Evolutionary conservation across 2,329 filamentous ascomycete species (phyloP).

Genomic region (Iodosphaeria phyllophila): DNA sequence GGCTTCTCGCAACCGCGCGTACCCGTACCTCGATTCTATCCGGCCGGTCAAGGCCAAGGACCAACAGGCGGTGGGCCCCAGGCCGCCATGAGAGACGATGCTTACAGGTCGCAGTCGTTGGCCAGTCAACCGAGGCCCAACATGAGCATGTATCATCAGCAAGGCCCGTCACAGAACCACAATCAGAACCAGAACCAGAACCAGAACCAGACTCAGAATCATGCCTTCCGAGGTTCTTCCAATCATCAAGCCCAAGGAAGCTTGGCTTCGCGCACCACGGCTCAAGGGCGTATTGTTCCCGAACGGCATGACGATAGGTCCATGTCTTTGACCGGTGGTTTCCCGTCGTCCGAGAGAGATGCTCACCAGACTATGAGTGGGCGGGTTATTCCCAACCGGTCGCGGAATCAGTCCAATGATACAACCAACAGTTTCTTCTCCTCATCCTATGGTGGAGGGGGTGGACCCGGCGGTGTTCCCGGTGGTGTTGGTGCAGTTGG

Average conservation of each 20-base stretch:
- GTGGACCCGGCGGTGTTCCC: no score
- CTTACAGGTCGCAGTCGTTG: conserved; percentile 84
- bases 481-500: no score
- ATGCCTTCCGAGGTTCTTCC: conserved; percentile 60
- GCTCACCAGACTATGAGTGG: conserved; percentile 89
- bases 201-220: conserved; percentile 49
- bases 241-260: conserved; percentile 48
- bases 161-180: conserved; percentile 39
- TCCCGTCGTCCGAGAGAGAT: conserved; percentile 53
- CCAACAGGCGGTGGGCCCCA: conserved; percentile 29
- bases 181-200: conserved; percentile 55
- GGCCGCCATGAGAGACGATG: conserved; percentile 65
- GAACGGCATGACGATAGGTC: conserved; percentile 82
- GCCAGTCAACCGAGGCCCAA: conserved; percentile 57
- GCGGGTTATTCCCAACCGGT: conserved; percentile 65
- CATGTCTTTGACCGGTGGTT: conserved; percentile 86
- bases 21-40: conserved; percentile 40
- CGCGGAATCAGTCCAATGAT: conserved; percentile 25
- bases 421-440: conserved; percentile 14
- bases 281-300: conserved; percentile 78
- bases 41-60: no score
- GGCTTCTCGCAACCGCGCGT: no score
- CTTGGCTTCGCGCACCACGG: conserved; percentile 61
- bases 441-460: no score
- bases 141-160: conserved; percentile 50